A percentile compares a stretch with the other conserved stretches of the same genome.
These are phyloP conservation scores for Kuraishia piskuri DNA, from an alignment of 805 yeast species.

Conservation along the genomic window DNA sequence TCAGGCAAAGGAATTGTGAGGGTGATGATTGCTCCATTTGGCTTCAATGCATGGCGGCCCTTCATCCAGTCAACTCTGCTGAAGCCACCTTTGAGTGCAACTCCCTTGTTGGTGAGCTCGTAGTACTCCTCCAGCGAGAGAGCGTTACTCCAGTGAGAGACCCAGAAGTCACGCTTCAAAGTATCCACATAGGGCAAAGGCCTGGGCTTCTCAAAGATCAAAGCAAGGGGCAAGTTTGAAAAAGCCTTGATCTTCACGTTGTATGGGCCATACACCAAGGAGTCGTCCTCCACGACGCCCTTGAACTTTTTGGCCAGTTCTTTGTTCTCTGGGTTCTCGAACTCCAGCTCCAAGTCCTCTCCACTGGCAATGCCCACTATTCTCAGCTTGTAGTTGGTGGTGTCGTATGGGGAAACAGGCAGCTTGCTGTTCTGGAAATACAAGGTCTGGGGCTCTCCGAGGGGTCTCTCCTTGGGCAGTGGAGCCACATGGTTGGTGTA, in stretches of 20 bases:
- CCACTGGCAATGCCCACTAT: conserved; percentile 38
- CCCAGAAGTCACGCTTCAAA: conserved; percentile 73
- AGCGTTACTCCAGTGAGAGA: conserved; percentile 75
- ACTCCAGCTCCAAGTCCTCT: conserved; percentile 29
- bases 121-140: conserved; percentile 79
- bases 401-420: conserved; percentile 54
- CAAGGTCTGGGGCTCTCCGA: conserved; percentile 56
- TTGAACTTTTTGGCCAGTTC: conserved; percentile 1
- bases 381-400: conserved; percentile 34
- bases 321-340: neutral
- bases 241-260: conserved; percentile 31
- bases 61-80: conserved; percentile 73
- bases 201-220: conserved; percentile 53
- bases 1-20: conserved; percentile 49
- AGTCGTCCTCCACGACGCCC: conserved; percentile 24
- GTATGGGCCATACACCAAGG: conserved; percentile 51
- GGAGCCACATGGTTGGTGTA: conserved; percentile 44
- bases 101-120: conserved; percentile 71
- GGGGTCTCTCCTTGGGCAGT: conserved; percentile 50
- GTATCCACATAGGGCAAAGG: conserved; percentile 57
- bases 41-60: conserved; percentile 40
- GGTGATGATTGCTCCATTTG: conserved; percentile 52
- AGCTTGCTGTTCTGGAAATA: conserved; percentile 44
- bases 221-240: conserved; percentile 36
- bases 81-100: conserved; percentile 60